phyloP scores from a whole-genome alignment of 495 filamentous ascomycete genomes.

The Cercophora sp. region DNA sequence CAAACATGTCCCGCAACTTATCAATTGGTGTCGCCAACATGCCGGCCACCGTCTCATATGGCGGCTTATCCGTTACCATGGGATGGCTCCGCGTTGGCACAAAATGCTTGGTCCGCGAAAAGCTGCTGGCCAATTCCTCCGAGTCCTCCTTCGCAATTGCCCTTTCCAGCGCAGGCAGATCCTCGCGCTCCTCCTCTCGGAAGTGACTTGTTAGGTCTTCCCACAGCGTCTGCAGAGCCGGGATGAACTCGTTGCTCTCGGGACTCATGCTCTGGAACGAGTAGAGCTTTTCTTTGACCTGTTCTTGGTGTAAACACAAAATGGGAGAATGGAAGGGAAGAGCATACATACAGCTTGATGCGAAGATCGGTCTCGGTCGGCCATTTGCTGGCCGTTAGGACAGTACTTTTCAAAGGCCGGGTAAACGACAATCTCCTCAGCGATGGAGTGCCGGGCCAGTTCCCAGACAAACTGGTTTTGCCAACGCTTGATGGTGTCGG shows the following conservation, averaged over 20 bases:
- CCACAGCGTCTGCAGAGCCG: constrained; percentile 52
- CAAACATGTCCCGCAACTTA: constrained; percentile 46
- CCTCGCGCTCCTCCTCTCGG: constrained; percentile 54
- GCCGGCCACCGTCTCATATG: constrained; percentile 47
- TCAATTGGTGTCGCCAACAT: constrained; percentile 51
- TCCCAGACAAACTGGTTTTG: constrained; percentile 71
- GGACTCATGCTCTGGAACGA: constrained; percentile 55
- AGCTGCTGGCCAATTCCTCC: constrained; percentile 45
- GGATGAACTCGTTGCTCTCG: constrained; percentile 43
- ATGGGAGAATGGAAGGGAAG: not conserved
- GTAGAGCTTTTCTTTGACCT: constrained; percentile 63
- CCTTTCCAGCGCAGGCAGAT: constrained; percentile 54
- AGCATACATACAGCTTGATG: constrained; percentile 45
- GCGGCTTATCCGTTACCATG: constrained; percentile 45
- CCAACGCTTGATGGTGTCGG: constrained; percentile 48
- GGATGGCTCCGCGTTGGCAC: constrained; percentile 57
- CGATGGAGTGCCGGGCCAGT: constrained; percentile 61
- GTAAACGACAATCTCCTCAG: constrained; percentile 68
- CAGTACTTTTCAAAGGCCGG: constrained; percentile 61
- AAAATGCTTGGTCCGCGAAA: constrained; percentile 58
- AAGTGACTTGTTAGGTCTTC: constrained; percentile 53
- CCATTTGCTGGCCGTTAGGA: constrained; percentile 45
- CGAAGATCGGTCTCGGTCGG: constrained; percentile 56
- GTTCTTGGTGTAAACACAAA: not conserved
- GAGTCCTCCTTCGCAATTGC: constrained; percentile 36